Evolutionary conservation across 2,329 filamentous ascomycete genomes (phyloP).

Genomic region (Aspergillus carbonarius): DNA sequence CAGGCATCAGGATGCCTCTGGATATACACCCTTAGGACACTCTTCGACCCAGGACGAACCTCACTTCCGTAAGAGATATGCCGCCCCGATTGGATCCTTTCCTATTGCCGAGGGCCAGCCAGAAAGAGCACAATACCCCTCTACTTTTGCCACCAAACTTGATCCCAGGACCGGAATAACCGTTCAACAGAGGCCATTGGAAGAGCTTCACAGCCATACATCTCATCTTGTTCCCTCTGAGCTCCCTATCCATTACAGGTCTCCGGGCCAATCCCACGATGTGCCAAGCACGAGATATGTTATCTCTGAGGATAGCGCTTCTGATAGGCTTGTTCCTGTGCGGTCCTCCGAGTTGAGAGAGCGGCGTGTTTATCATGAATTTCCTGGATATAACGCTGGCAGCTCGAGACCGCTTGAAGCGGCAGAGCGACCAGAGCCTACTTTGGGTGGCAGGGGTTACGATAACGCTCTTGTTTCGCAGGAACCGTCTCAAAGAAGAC

Average conservation of each 20-base stretch:
- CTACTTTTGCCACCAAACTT: conserved; percentile 16
- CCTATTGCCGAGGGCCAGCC: conserved; percentile 18
- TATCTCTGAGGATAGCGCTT: conserved; percentile 19
- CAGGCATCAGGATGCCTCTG: conserved; percentile 18
- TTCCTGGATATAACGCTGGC: conserved; percentile 18
- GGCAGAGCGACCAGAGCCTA: conserved; percentile 13
- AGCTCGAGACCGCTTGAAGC: conserved; percentile 10
- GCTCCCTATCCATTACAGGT: conserved; percentile 9
- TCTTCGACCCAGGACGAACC: conserved; percentile 18
- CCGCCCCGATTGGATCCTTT: conserved; percentile 20
- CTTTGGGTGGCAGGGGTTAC: conserved; percentile 18
- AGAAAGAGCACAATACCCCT: conserved; percentile 13
- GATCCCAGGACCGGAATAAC: conserved; percentile 18
- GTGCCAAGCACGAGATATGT: conserved; percentile 18
- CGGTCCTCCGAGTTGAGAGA: conserved; percentile 15
- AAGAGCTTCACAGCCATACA: conserved; percentile 18
- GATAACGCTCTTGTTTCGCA: conserved; percentile 18
- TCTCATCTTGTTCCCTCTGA: conserved; percentile 15
- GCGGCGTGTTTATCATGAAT: conserved; percentile 19
- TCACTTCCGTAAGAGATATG: conserved; percentile 25
- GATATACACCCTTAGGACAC: conserved; percentile 16
- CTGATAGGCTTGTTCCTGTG: conserved; percentile 17
- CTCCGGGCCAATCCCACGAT: conserved; percentile 11
- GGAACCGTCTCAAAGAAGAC: conserved; percentile 22
- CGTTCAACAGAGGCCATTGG: conserved; percentile 18